Evolutionary conservation across 495 filamentous ascomycete genomes (phyloP).

Genomic region (Aspergillus ostianus): DNA sequence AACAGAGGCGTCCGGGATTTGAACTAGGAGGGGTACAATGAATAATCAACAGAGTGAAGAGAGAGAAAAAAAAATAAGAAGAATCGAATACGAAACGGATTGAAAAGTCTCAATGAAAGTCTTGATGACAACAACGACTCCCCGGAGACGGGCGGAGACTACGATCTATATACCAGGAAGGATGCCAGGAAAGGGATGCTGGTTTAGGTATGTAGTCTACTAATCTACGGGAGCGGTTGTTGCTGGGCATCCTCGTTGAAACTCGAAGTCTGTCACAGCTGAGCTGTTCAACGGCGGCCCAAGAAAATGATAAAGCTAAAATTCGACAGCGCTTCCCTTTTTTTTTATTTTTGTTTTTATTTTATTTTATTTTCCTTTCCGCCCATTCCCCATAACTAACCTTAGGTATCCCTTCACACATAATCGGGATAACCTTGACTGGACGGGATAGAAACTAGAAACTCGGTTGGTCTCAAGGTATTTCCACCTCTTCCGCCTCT

Average conservation of each 20-base stretch:
- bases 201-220: constrained; percentile 18
- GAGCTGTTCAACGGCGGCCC: constrained; percentile 17
- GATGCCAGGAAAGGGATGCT: constrained; percentile 21
- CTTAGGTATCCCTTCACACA: neutral
- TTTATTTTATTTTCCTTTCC: too few species aligned
- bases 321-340: neutral
- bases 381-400: too few species aligned
- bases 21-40: neutral
- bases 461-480: neutral
- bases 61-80: neutral
- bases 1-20: constrained; percentile 13
- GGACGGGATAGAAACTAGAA: too few species aligned
- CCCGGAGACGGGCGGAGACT: constrained; percentile 11
- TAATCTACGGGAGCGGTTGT: constrained; percentile 18
- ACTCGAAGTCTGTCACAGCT: constrained; percentile 10
- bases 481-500: constrained; percentile 3
- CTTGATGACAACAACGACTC: neutral
- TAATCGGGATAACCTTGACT: neutral
- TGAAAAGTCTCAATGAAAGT: neutral
- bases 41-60: neutral
- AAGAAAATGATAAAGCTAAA: constrained; percentile 12
- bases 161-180: constrained; percentile 23
- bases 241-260: constrained; percentile 16
- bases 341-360: constrained; percentile 3
- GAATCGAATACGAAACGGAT: neutral